phyloP scores from a whole-genome alignment of 768 basidiomycete species.

The Xerocomellus chrysenteron region DNA sequence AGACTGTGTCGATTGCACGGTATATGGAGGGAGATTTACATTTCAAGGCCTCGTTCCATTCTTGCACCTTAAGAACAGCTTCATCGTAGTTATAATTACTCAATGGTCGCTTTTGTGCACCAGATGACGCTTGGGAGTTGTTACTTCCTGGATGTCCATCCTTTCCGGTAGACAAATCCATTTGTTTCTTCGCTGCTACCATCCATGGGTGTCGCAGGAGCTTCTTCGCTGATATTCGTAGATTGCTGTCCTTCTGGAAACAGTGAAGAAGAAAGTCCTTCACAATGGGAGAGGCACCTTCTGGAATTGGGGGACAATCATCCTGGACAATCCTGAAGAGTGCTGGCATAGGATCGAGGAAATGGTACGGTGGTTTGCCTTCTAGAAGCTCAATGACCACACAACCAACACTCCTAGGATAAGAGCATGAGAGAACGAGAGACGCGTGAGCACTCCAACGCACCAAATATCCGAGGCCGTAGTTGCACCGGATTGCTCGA shows the following conservation, averaged over 20 bases:
- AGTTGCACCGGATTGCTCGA: slow-evolving; percentile 96
- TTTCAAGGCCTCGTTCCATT: slow-evolving; percentile 97
- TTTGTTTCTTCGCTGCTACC: slow-evolving; percentile 77
- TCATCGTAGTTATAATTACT: slow-evolving; percentile 92
- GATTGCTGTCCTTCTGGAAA: slow-evolving; percentile 96
- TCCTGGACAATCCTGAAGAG: slow-evolving; percentile 98
- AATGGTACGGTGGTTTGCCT: slow-evolving; percentile 93
- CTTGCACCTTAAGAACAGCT: slow-evolving; percentile 91
- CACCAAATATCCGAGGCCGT: slow-evolving; percentile 97
- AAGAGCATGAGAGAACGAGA: not conserved
- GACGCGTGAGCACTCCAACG: slow-evolving; percentile 15
- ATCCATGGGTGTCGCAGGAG: slow-evolving; percentile 96
- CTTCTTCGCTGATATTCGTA: slow-evolving; percentile 93
- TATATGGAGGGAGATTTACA: slow-evolving; percentile 46
- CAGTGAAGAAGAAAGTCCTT: slow-evolving; percentile 97
- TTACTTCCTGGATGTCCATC: slow-evolving; percentile 28
- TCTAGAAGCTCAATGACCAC: slow-evolving; percentile 93
- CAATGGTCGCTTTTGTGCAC: slow-evolving; percentile 43
- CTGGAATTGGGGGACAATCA: slow-evolving; percentile 94
- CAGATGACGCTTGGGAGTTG: slow-evolving; percentile 38
- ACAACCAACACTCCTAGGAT: slow-evolving; percentile 79
- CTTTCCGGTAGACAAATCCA: slow-evolving; percentile 40
- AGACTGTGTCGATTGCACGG: slow-evolving; percentile 1
- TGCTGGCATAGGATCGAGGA: slow-evolving; percentile 96
- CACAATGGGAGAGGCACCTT: slow-evolving; percentile 91